These are phyloP conservation scores for Fusarium aywerte DNA, from an alignment of 2,329 filamentous ascomycete genomes.

Conservation along the genomic window DNA sequence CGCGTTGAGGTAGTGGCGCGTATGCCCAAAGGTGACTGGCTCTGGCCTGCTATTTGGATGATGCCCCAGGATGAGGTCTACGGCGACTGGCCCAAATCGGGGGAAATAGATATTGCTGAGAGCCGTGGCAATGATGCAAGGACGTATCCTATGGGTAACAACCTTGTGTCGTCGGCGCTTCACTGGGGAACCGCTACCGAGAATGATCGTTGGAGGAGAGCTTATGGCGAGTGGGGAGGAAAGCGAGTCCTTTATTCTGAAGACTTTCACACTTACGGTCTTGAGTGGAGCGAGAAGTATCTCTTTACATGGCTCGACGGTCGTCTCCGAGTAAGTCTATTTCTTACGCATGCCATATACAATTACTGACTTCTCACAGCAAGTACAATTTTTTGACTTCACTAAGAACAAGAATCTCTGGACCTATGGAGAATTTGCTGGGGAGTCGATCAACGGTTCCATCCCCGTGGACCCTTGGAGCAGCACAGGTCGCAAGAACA, in stretches of 20 bases:
- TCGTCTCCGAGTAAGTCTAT: conserved; percentile 51
- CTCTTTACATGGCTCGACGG: conserved; percentile 63
- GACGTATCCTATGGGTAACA: conserved; percentile 47
- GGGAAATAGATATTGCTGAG: conserved; percentile 66
- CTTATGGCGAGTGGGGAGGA: conserved; percentile 47
- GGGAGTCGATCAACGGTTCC: conserved; percentile 54
- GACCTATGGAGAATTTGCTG: conserved; percentile 54
- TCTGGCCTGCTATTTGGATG: conserved; percentile 62
- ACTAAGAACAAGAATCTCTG: conserved; percentile 48
- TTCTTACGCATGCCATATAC: background rate
- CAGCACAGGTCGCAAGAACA: conserved; percentile 51
- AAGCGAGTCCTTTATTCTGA: conserved; percentile 52
- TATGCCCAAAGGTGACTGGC: conserved; percentile 64
- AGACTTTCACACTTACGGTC: conserved; percentile 60
- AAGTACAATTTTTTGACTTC: conserved; percentile 49
- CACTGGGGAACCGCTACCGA: conserved; percentile 55
- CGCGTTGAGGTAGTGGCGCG: conserved; percentile 65
- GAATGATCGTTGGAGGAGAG: conserved; percentile 49
- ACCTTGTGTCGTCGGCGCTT: conserved; percentile 55
- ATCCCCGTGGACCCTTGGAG: conserved; percentile 58
- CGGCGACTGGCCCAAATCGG: conserved; percentile 62
- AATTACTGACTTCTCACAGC: conserved; percentile 15
- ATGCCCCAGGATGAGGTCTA: conserved; percentile 60
- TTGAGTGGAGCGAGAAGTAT: conserved; percentile 64
- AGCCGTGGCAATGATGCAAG: conserved; percentile 59